Conservation (phyloP, 768 basidiomycete genomes). For the Termitomyces titanicus region DNA sequence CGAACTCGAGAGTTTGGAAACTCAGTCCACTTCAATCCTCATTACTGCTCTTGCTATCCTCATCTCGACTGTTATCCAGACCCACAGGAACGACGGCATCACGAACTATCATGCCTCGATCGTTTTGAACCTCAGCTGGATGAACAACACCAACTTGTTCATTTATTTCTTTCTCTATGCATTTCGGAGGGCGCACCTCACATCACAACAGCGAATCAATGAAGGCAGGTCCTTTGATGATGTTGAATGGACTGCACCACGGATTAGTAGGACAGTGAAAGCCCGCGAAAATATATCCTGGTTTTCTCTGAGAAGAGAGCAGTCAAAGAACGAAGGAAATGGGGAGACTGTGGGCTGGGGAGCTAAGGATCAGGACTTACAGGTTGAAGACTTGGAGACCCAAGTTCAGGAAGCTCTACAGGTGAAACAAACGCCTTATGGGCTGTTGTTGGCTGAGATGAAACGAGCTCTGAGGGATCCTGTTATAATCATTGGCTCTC, state of each 20-base stretch:
- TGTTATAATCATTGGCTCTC: background rate
- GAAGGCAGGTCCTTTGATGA: background rate
- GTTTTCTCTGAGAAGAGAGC: background rate
- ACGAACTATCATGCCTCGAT: background rate
- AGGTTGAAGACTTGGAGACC: no score
- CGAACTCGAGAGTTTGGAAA: constrained; percentile 15
- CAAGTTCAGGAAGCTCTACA: background rate
- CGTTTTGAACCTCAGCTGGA: constrained; percentile 10
- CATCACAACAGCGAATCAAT: background rate
- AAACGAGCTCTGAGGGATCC: background rate
- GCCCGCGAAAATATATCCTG: background rate
- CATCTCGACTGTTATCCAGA: constrained; percentile 21
- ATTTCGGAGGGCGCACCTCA: background rate
- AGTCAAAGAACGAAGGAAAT: background rate
- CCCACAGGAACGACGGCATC: constrained; percentile 3
- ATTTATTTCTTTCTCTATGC: background rate
- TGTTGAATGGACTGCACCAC: background rate
- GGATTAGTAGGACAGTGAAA: background rate
- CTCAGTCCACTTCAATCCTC: constrained; percentile 1
- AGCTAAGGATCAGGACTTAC: background rate
- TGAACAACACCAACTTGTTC: constrained; percentile 2
- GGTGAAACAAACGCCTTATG: background rate
- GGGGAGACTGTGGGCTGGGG: background rate
- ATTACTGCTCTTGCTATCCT: constrained; percentile 19
- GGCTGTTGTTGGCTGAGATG: background rate